Conservation (phyloP, 2,329 filamentous ascomycete species). For the Hymenoscyphus occultus region DNA sequence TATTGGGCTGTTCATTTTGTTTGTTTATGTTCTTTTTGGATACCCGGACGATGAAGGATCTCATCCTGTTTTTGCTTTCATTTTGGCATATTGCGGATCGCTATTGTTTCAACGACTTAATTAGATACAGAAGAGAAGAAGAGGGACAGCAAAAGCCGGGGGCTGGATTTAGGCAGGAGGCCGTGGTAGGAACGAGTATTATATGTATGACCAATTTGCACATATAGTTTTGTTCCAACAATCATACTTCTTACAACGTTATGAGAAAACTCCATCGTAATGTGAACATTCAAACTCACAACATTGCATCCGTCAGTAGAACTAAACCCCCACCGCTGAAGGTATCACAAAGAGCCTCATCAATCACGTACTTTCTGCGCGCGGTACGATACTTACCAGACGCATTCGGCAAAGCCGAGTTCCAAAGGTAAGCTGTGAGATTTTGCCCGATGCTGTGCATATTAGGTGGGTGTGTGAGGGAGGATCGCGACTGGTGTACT, state of each 20-base stretch:
- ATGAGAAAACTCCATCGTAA: not conserved
- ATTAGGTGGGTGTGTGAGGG: not conserved
- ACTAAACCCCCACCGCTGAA: not conserved
- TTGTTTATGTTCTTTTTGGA: not conserved
- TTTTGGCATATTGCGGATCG: not conserved
- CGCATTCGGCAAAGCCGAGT: not conserved
- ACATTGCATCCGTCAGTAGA: not conserved
- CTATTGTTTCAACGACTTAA: not conserved
- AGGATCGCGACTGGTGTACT: not conserved
- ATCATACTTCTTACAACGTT: not conserved
- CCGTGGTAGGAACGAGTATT: not conserved
- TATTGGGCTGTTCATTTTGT: not conserved
- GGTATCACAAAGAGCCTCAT: not conserved
- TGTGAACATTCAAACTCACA: not conserved
- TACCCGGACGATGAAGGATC: constrained; percentile 3
- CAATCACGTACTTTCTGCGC: not conserved
- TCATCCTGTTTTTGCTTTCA: not conserved
- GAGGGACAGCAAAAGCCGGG: not conserved
- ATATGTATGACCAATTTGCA: not conserved
- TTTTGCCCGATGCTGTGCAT: not conserved
- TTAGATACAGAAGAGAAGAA: not conserved
- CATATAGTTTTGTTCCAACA: not conserved
- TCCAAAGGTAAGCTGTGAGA: not conserved
- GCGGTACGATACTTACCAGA: not conserved
- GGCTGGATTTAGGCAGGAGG: not conserved